Conservation (phyloP, 1,139 yeast genomes). For the Pichia sp. region DNA sequence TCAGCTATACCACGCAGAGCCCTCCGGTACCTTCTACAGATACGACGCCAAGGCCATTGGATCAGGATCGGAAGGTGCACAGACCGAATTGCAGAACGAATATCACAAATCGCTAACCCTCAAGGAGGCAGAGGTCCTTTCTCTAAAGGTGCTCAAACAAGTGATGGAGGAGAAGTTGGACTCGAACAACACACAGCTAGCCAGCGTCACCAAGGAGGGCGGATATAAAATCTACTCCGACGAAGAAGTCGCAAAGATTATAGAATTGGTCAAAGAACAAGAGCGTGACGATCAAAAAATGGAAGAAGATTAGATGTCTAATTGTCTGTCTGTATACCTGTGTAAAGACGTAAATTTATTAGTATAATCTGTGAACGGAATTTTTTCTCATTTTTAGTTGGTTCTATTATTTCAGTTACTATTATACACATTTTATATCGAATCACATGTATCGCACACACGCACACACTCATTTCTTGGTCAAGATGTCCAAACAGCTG, state of each 20-base stretch:
- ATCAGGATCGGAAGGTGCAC: constrained; percentile 98
- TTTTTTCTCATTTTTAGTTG: no score
- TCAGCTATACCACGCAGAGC: constrained; percentile 97
- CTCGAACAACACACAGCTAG: constrained; percentile 91
- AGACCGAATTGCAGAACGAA: constrained; percentile 93
- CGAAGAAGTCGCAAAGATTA: constrained; percentile 77
- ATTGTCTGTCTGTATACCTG: not conserved
- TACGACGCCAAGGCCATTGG: constrained; percentile 99
- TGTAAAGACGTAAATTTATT: no score
- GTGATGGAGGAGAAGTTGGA: constrained; percentile 99
- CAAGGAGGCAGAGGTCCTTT: constrained; percentile 87
- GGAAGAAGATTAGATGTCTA: constrained; percentile 9
- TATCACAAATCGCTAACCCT: constrained; percentile 92
- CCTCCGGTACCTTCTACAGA: constrained; percentile 95
- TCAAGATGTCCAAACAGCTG: constrained; percentile 41
- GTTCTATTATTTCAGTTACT: not conserved
- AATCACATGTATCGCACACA: not conserved
- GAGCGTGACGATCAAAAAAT: constrained; percentile 31
- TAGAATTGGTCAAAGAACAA: constrained; percentile 68
- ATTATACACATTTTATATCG: constrained; percentile 1
- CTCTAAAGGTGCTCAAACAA: constrained; percentile 87
- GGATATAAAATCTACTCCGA: constrained; percentile 88
- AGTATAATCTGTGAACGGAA: no score
- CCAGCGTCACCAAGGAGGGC: constrained; percentile 79
- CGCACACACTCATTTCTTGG: constrained; percentile 7